Conservation (phyloP, 179 eudicot genomes). For the Pouteria campechiana region DNA sequence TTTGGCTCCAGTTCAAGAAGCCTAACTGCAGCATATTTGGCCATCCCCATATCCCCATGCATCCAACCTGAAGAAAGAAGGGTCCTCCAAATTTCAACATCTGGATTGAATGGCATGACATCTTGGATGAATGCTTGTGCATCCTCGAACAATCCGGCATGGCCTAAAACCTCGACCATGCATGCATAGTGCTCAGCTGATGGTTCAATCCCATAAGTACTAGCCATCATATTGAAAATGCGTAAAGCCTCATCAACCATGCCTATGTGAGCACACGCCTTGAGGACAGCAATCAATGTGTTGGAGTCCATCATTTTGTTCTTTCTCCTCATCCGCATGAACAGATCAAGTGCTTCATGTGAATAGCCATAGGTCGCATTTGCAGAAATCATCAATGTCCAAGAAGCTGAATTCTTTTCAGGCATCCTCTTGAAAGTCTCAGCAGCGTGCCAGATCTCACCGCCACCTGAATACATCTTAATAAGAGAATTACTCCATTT, state of each 20-base stretch:
- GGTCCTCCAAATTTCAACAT: conserved; percentile 7
- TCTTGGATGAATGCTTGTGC: conserved; percentile 4
- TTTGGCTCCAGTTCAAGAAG: conserved; percentile 6
- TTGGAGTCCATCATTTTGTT: conserved; percentile 2
- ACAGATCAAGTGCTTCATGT: conserved; percentile 2
- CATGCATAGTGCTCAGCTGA: conserved; percentile 7
- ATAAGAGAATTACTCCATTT: too few relatives aligned
- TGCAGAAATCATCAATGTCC: conserved; percentile 10
- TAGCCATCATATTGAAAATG: conserved; percentile 1
- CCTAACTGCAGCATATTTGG: conserved; percentile 4
- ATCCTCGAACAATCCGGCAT: conserved; percentile 1
- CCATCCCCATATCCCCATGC: conserved; percentile 1
- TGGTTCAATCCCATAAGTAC: conserved; percentile 4
- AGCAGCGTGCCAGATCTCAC: conserved; percentile 1
- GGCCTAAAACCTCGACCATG: conserved; percentile 4
- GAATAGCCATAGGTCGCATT: conserved; percentile 8
- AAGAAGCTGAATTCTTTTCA: conserved; percentile 1
- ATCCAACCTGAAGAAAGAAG: conserved; percentile 2
- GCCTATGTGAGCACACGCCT: conserved; percentile 8
- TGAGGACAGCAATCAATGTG: conserved; percentile 7
- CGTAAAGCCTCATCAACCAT: conserved; percentile 3
- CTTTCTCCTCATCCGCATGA: conserved; percentile 5
- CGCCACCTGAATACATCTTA: conserved; percentile 8
- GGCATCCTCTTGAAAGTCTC: neutral
- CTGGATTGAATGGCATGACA: conserved; percentile 5